A percentile compares a stretch with the other conserved stretches of the same genome.
These are phyloP conservation scores for Alternaria arbusti DNA, from an alignment of 2,329 filamentous ascomycete species.

Conservation along the genomic window DNA sequence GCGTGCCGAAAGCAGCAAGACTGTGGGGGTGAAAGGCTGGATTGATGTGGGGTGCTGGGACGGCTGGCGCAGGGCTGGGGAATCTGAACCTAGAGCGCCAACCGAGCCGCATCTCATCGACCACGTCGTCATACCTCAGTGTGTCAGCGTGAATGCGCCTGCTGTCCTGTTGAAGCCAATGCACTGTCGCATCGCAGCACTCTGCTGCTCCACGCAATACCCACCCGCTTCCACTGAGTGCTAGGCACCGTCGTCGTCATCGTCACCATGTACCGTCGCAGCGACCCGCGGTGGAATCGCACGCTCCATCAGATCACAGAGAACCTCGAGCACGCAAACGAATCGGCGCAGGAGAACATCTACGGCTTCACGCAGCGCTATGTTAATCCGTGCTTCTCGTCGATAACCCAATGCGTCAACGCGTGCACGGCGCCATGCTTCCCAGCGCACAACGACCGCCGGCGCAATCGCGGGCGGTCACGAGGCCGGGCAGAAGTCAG, in stretches of 20 bases:
- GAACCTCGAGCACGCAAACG: constrained; percentile 87
- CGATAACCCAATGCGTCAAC: constrained; percentile 70
- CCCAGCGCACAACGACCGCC: constrained; percentile 76
- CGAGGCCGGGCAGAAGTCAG: constrained; percentile 75
- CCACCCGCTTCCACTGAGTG: constrained; percentile 11
- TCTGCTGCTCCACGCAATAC: constrained; percentile 18
- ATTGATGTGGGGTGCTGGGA: constrained; percentile 21
- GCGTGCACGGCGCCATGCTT: constrained; percentile 74
- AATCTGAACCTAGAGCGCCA: constrained; percentile 2
- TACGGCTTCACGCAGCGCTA: constrained; percentile 89
- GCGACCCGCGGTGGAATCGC: constrained; percentile 87
- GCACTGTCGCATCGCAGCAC: constrained; percentile 31
- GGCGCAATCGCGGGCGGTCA: constrained; percentile 67
- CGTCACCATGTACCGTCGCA: constrained; percentile 66
- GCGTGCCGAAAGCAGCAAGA: constrained; percentile 2
- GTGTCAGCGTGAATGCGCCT: constrained; percentile 5
- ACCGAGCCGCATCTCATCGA: constrained; percentile 12
- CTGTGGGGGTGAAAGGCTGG: constrained; percentile 12
- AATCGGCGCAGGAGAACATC: constrained; percentile 87
- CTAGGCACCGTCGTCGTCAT: constrained; percentile 12
- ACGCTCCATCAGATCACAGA: constrained; percentile 92
- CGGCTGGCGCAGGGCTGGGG: constrained; percentile 6
- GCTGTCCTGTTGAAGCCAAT: constrained; percentile 24
- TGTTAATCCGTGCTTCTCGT: constrained; percentile 77
- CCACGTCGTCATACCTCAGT: constrained; percentile 10